Conservation (phyloP, 768 basidiomycete species). For the Leccinum imitatum region DNA sequence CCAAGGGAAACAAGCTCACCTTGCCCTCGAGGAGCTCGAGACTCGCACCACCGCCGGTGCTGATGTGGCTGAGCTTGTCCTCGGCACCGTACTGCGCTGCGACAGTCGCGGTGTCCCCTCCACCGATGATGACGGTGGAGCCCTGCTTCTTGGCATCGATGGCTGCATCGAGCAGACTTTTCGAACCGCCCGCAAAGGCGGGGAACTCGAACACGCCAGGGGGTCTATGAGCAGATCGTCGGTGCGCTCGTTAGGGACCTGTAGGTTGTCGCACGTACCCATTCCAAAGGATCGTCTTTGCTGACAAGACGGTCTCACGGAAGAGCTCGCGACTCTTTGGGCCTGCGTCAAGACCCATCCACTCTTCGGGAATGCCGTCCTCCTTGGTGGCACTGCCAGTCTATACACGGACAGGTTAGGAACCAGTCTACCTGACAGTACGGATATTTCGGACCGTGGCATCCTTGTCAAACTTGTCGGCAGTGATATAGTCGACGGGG, state of each 20-base stretch:
- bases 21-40: slow-evolving; percentile 98
- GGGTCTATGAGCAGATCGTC: slow-evolving; percentile 53
- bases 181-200: slow-evolving; percentile 84
- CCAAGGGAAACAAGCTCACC: slow-evolving; percentile 43
- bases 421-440: background rate
- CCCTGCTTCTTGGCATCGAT: slow-evolving; percentile 86
- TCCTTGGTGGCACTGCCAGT: slow-evolving; percentile 72
- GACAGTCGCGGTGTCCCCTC: slow-evolving; percentile 95
- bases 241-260: background rate
- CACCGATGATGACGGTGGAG: slow-evolving; percentile 92
- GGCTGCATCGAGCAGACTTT: slow-evolving; percentile 77
- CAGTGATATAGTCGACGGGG: slow-evolving; percentile 92
- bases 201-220: slow-evolving; percentile 98
- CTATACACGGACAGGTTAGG: slow-evolving; percentile 43
- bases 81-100: slow-evolving; percentile 85
- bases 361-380: slow-evolving; percentile 87
- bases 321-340: slow-evolving; percentile 80
- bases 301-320: slow-evolving; percentile 72
- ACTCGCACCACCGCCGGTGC: slow-evolving; percentile 92
- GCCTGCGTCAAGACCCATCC: slow-evolving; percentile 96
- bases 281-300: slow-evolving; percentile 98
- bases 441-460: slow-evolving; percentile 57
- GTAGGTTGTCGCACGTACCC: slow-evolving; percentile 50
- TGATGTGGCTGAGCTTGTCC: slow-evolving; percentile 91
- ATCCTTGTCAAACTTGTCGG: slow-evolving; percentile 93